These are phyloP conservation scores for Rhizopogon hawkerae DNA, from an alignment of 1,284 basidiomycete genomes.

Conservation along the genomic window DNA sequence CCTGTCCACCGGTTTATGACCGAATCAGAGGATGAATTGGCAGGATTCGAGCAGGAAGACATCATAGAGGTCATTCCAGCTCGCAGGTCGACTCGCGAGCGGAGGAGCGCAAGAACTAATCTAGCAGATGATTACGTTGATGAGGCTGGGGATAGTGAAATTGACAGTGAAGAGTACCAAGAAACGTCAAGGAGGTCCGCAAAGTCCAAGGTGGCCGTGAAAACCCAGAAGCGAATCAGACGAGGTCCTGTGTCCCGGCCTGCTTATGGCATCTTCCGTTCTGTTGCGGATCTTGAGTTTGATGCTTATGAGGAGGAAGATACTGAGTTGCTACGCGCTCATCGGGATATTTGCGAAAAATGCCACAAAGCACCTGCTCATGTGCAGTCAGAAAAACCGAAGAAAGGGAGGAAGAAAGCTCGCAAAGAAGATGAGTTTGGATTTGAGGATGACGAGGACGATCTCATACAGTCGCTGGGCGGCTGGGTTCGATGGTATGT, in stretches of 20 bases:
- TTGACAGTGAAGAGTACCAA: slow-evolving; percentile 24
- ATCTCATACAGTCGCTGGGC: slow-evolving; percentile 47
- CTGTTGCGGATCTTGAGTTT: slow-evolving; percentile 47
- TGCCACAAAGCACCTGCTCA: slow-evolving; percentile 57
- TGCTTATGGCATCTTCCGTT: slow-evolving; percentile 60
- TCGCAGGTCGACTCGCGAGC: slow-evolving; percentile 31
- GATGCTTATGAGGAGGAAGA: slow-evolving; percentile 54
- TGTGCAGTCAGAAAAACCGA: slow-evolving; percentile 35
- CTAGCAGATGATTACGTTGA: slow-evolving; percentile 28
- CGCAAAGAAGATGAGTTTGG: slow-evolving; percentile 39
- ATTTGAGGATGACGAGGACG: slow-evolving; percentile 50
- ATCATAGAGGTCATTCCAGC: slow-evolving; percentile 22
- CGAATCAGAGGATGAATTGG: slow-evolving; percentile 33
- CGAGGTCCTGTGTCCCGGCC: slow-evolving; percentile 42
- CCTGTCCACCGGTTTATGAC: slow-evolving; percentile 28
- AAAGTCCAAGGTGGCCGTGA: slow-evolving; percentile 14
- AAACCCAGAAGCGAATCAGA: slow-evolving; percentile 25
- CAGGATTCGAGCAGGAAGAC: slow-evolving; percentile 31
- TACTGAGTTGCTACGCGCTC: slow-evolving; percentile 43
- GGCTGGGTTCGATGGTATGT: slow-evolving; percentile 82
- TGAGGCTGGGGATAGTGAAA: slow-evolving; percentile 25
- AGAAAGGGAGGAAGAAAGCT: slow-evolving; percentile 33
- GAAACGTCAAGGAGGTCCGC: slow-evolving; percentile 8
- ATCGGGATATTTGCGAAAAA: slow-evolving; percentile 63
- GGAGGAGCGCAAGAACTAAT: slow-evolving; percentile 29